A percentile compares a stretch with the other conserved stretches of the same genome.
These are phyloP conservation scores for Berberis vulgaris DNA, from an alignment of 164 flowering plant genomes.

Conservation along the genomic window DNA sequence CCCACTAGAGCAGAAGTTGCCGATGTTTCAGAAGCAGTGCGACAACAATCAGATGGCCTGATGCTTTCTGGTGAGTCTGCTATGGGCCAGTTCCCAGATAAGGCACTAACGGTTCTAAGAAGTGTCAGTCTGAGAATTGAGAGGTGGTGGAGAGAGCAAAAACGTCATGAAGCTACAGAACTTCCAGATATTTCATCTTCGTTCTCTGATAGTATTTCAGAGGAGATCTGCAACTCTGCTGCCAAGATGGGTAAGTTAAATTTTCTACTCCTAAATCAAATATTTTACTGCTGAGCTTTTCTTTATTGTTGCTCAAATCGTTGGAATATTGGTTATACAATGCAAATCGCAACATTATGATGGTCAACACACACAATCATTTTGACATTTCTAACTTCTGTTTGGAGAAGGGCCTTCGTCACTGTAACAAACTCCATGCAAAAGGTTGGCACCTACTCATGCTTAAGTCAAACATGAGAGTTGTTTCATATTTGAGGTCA, in stretches of 20 bases:
- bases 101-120: slow-evolving; percentile 81
- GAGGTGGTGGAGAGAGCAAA: slow-evolving; percentile 96
- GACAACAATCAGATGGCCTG: slow-evolving; percentile 89
- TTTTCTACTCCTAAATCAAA: not conserved
- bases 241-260: slow-evolving; percentile 80
- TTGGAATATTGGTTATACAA: too few species aligned
- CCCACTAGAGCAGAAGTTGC: slow-evolving; percentile 99
- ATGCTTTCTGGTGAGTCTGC: slow-evolving; percentile 99
- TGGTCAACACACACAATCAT: too few species aligned
- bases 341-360: too few species aligned
- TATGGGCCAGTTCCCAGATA: slow-evolving; percentile 93
- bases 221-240: slow-evolving; percentile 94
- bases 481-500: too few species aligned
- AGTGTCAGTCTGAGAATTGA: slow-evolving; percentile 90
- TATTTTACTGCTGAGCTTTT: not conserved
- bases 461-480: too few species aligned
- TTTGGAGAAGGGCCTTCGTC: not conserved
- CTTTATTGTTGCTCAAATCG: too few species aligned
- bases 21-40: slow-evolving; percentile 95
- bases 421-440: too few species aligned
- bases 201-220: slow-evolving; percentile 68
- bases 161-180: slow-evolving; percentile 62
- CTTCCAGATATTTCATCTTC: slow-evolving; percentile 64
- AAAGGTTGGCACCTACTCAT: too few species aligned
- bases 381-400: not conserved